Evolutionary conservation across 2,329 filamentous ascomycete species (phyloP), one percentile per base, ranked within the genome.

Genomic region (Fusarium oligoseptatum): DNA sequence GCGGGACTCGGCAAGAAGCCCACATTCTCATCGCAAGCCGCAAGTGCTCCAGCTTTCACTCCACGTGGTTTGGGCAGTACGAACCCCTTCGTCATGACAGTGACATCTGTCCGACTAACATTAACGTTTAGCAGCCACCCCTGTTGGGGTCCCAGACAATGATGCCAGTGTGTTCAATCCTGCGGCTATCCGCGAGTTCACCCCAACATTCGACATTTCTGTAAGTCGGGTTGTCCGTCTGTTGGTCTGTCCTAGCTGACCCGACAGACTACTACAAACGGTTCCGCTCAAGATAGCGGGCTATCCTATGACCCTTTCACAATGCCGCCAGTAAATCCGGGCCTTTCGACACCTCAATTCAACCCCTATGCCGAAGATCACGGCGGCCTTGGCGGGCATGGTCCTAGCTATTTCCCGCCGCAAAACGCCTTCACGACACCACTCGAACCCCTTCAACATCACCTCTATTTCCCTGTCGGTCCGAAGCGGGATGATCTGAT

Each of bases 401-500:
- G 88, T 6, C 86, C 90, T 17, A 87, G 90, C 3, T 97, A 92
- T 81, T 97, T 93, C 80, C 88, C 89, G 58, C 81, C 87, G n/a
- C 88, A 88, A 50, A 83, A 83, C 60, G 84, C 85, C 12, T 92
- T 88, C 78, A 81, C 85, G 12, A 82, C 87, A 12, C 86, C 87
- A 17, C 81, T 87, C 22, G 92, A 93, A 74, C 93, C 93, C 24
- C 89, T 95, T 7, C 94, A 96, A 85, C 97, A 98, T 81, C 97
- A 99, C 82, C 88, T 98, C 14, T 99, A 99, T 82, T 94, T 95
- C 36, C 95, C 95, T 0, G 89, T 95, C 66, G 95, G 94, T 7
- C 92, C 94, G n/a, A 90, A 95, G 80, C 90, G 92, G 70, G 93
- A 96, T 72, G 95, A 95, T 73, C 87, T 98, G 34, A 87, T 94